Evolutionary conservation across 2,329 filamentous ascomycete genomes (phyloP).

Genomic region (Pseudocercospora cruenta): DNA sequence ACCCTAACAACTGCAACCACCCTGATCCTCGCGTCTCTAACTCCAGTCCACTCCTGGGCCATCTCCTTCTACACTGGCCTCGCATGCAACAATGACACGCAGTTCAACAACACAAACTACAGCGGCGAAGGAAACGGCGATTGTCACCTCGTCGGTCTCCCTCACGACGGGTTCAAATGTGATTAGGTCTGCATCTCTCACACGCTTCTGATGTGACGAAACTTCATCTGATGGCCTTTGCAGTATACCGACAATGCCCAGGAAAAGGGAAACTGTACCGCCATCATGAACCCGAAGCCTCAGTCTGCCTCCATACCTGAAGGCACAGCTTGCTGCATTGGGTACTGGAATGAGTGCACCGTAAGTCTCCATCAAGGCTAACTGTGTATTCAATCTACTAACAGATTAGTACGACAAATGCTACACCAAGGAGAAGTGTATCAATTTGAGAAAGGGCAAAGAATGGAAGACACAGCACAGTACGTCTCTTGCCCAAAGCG

Average conservation of each 20-base stretch:
- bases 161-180: not conserved
- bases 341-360: not conserved
- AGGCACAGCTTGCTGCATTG: not conserved
- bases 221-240: not conserved
- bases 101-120: slow-evolving; percentile 3
- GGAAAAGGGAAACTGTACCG: not conserved
- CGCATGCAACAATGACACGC: not conserved
- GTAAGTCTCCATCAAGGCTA: not conserved
- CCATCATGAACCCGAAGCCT: not conserved
- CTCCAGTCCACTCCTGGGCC: not conserved
- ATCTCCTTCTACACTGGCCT: not conserved
- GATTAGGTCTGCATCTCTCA: not conserved
- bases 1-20: not conserved
- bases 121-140: not conserved
- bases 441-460: not conserved
- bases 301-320: not conserved
- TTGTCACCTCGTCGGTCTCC: not conserved
- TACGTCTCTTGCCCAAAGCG: not conserved
- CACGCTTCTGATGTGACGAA: not conserved
- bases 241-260: not conserved
- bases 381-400: not conserved
- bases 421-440: not conserved
- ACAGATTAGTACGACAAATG: not conserved
- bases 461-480: not conserved
- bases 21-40: not conserved